Percentiles rank a stretch among this genome's conserved stretches.
Conservation (phyloP, 2,329 filamentous ascomycete genomes). For the Trichoderma koningiopsis region DNA sequence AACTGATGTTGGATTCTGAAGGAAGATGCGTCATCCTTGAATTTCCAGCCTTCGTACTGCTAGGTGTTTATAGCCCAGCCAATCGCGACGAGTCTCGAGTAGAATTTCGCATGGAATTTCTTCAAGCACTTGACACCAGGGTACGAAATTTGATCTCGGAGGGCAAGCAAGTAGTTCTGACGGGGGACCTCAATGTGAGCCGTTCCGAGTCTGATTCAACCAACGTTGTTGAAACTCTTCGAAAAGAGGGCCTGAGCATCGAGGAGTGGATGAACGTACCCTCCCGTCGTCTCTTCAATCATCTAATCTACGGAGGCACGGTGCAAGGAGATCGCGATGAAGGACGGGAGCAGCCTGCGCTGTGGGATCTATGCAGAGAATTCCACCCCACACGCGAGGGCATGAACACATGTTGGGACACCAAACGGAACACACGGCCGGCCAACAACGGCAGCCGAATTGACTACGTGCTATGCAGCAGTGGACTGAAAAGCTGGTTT, state of each 20-base stretch:
- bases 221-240: conserved; percentile 69
- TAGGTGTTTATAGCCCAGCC: conserved; percentile 91
- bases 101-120: conserved; percentile 78
- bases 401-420: conserved; percentile 99
- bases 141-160: conserved; percentile 78
- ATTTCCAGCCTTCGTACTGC: conserved; percentile 90
- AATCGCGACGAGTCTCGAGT: conserved; percentile 82
- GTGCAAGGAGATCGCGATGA: conserved; percentile 68
- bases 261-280: conserved; percentile 74
- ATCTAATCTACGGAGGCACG: conserved; percentile 74
- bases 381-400: conserved; percentile 78
- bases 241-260: conserved; percentile 67
- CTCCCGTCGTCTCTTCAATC: conserved; percentile 78
- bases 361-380: conserved; percentile 81
- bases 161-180: conserved; percentile 83
- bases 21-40: conserved; percentile 89
- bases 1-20: conserved; percentile 78
- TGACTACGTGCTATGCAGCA: conserved; percentile 86
- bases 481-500: conserved; percentile 79
- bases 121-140: conserved; percentile 77
- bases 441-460: conserved; percentile 92
- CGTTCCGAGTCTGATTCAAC: conserved; percentile 73
- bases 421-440: conserved; percentile 90
- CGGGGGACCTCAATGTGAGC: conserved; percentile 85
- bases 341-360: conserved; percentile 67